Percentiles rank a stretch among this genome's conserved stretches.
These are phyloP conservation scores for Cyclotella sp. DNA, from an alignment of 108 stramenopile species.

Conservation along the genomic window DNA sequence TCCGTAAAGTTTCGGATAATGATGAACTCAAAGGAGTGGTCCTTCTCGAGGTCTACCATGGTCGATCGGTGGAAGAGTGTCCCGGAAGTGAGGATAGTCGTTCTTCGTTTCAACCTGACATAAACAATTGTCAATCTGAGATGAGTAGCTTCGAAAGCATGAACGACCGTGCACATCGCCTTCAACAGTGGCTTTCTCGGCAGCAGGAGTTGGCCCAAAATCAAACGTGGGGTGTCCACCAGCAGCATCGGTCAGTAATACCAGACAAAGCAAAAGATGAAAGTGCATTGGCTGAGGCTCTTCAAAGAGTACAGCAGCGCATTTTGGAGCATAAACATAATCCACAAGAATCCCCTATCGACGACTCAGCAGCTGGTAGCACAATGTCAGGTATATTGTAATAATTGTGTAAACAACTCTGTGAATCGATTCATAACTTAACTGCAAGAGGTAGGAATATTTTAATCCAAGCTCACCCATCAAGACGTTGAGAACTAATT, in stretches of 20 bases:
- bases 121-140: neutral
- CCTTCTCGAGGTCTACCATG: no score
- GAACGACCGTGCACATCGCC: neutral
- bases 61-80: neutral
- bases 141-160: slow-evolving; percentile 18
- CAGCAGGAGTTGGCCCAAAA: neutral
- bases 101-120: slow-evolving; percentile 3
- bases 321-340: slow-evolving; percentile 1
- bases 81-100: neutral
- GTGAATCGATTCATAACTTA: neutral
- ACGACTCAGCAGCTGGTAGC: neutral
- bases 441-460: no score
- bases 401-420: neutral
- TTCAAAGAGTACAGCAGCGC: slow-evolving; percentile 14
- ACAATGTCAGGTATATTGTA: neutral
- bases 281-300: neutral
- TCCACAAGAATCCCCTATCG: neutral
- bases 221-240: neutral
- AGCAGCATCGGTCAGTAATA: neutral
- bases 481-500: no score
- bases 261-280: neutral
- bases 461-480: no score
- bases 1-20: neutral
- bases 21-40: no score
- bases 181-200: slow-evolving; percentile 6